Evolutionary conservation across 2,329 filamentous ascomycete species (phyloP).

Genomic region (Colletotrichum gigasporum): DNA sequence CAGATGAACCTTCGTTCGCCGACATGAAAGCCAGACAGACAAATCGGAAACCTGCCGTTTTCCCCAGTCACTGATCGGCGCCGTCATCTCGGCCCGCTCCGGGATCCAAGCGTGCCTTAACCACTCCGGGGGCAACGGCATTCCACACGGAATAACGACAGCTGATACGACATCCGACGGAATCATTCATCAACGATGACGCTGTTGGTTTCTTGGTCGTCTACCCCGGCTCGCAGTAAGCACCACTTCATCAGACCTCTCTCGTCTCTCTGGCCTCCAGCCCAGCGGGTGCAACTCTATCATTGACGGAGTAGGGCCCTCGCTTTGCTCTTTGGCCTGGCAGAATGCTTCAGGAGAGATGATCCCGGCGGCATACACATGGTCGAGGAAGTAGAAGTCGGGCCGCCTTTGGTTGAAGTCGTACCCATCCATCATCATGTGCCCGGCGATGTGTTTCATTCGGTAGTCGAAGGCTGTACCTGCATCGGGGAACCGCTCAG

Average conservation of each 20-base stretch:
- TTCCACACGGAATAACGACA: background rate
- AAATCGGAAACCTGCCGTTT: conserved; percentile 17
- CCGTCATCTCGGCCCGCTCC: conserved; percentile 20
- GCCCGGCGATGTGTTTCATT: conserved; percentile 60
- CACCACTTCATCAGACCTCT: background rate
- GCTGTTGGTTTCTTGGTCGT: background rate
- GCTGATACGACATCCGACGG: background rate
- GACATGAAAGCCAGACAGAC: background rate
- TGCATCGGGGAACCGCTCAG: conserved; percentile 28
- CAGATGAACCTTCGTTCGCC: conserved; percentile 15
- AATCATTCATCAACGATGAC: background rate
- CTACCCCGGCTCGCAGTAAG: background rate
- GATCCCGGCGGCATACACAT: background rate
- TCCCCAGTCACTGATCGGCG: conserved; percentile 13
- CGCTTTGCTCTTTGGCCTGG: background rate
- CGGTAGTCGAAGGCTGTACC: conserved; percentile 46
- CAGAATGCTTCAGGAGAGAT: conserved; percentile 4
- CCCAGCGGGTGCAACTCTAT: background rate
- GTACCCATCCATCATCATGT: conserved; percentile 46
- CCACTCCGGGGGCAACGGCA: background rate
- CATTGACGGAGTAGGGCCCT: background rate
- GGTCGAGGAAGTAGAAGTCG: conserved; percentile 23
- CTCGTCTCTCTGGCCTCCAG: background rate
- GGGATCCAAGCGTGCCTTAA: conserved; percentile 14
- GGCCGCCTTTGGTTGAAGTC: conserved; percentile 18